Conservation (phyloP, 306 rosid genomes). For the Biancaea sappan region DNA sequence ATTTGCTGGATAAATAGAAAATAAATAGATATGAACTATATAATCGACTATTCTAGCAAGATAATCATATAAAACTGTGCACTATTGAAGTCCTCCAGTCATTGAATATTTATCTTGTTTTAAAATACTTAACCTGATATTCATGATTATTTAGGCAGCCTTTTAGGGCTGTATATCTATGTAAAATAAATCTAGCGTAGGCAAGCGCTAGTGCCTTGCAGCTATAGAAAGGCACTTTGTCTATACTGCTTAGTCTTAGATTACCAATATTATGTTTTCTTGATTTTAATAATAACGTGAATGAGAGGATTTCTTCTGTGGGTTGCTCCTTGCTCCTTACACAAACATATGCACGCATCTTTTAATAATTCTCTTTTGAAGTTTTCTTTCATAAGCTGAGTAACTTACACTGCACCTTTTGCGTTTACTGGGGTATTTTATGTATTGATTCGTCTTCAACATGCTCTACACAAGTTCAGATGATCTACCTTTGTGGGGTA, state of each 20-base stretch:
- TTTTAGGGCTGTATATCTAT: too few species aligned
- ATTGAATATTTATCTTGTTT: too few species aligned
- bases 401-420: slow-evolving; percentile 46
- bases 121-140: too few species aligned
- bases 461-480: slow-evolving; percentile 65
- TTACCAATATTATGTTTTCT: slow-evolving; percentile 12
- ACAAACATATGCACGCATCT: background rate
- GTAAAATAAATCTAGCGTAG: too few species aligned
- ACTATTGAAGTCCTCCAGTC: too few species aligned
- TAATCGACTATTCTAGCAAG: too few species aligned
- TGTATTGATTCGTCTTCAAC: slow-evolving; percentile 48
- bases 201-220: too few species aligned
- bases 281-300: slow-evolving; percentile 22
- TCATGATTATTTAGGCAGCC: too few species aligned
- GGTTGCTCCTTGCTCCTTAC: slow-evolving; percentile 27
- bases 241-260: background rate
- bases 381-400: slow-evolving; percentile 10
- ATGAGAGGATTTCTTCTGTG: slow-evolving; percentile 13
- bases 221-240: too few species aligned
- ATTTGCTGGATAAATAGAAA: too few species aligned
- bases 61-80: too few species aligned
- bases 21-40: too few species aligned
- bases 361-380: background rate
- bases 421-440: slow-evolving; percentile 36
- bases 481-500: slow-evolving; percentile 99